Evolutionary conservation across 371 early-diverging fungal genomes (phyloP).

Genomic region (Dipsacomyces acuminosporus): DNA sequence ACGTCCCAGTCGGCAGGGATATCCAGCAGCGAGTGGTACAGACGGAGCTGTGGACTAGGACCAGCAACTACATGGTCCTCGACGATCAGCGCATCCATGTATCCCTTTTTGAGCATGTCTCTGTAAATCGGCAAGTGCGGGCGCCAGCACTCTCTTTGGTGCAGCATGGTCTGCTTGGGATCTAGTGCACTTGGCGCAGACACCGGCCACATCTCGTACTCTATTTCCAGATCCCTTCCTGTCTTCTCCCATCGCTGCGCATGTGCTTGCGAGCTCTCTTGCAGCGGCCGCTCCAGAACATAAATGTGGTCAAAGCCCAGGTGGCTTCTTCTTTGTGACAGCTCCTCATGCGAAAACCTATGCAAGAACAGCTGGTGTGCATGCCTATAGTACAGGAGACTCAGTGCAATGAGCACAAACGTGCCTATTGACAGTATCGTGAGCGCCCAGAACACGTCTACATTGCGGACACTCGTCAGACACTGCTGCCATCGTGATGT

Average conservation of each 20-base stretch:
- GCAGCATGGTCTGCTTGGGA: constrained; percentile 16
- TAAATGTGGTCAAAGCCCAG: constrained; percentile 38
- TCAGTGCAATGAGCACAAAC: constrained; percentile 34
- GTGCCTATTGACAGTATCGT: constrained; percentile 18
- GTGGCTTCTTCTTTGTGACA: constrained; percentile 9
- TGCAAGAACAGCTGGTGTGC: constrained; percentile 26
- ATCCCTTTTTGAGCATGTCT: constrained; percentile 21
- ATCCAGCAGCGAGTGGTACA: constrained; percentile 30
- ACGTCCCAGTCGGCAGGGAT: constrained; percentile 46
- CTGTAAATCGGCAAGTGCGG: constrained; percentile 35
- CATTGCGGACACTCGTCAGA: constrained; percentile 10
- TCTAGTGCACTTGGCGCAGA: constrained; percentile 25
- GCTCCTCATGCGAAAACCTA: constrained; percentile 38
- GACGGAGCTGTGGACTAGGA: constrained; percentile 29
- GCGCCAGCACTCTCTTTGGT: constrained; percentile 46
- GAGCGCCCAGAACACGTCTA: constrained; percentile 44
- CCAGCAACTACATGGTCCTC: constrained; percentile 42
- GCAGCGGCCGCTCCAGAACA: constrained; percentile 30
- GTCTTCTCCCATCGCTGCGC: constrained; percentile 15
- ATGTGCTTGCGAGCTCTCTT: constrained; percentile 9
- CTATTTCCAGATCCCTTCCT: constrained; percentile 17
- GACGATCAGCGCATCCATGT: constrained; percentile 37
- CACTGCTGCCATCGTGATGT: constrained; percentile 13
- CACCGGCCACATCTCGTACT: constrained; percentile 33
- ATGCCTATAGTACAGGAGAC: constrained; percentile 36